Conservation (phyloP, 768 basidiomycete genomes). For the Boletales sp. region DNA sequence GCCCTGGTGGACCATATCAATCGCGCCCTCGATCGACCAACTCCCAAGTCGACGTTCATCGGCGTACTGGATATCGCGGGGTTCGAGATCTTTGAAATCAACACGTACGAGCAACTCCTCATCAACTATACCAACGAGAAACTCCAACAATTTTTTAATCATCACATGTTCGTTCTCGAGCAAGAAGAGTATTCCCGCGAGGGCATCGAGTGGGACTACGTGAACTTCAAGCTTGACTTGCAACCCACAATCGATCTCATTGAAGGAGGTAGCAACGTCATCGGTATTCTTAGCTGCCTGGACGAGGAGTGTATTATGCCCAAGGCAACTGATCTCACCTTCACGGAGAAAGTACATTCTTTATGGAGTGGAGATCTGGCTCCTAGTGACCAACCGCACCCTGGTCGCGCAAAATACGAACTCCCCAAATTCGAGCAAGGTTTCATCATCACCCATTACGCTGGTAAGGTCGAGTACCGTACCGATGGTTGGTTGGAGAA, state of each 20-base stretch:
- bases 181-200: conserved; percentile 98
- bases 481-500: conserved; percentile 98
- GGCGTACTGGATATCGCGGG: conserved; percentile 99
- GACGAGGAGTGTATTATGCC: conserved; percentile 99
- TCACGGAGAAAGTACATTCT: conserved; percentile 85
- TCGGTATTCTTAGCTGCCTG: conserved; percentile 88
- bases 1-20: conserved; percentile 94
- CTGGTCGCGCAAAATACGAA: conserved; percentile 79
- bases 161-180: conserved; percentile 99
- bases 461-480: conserved; percentile 93
- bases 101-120: conserved; percentile 94
- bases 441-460: conserved; percentile 94
- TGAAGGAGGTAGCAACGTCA: conserved; percentile 65
- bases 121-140: conserved; percentile 99
- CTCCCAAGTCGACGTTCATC: conserved; percentile 90
- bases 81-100: conserved; percentile 94
- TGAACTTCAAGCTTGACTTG: conserved; percentile 95
- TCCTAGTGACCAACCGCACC: conserved; percentile 52
- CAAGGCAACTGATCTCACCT: conserved; percentile 92
- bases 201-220: conserved; percentile 95
- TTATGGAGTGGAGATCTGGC: conserved; percentile 57
- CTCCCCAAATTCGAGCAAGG: conserved; percentile 88
- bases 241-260: conserved; percentile 99
- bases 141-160: conserved; percentile 96
- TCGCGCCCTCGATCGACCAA: conserved; percentile 87